Evolutionary conservation across 1,284 basidiomycete species (phyloP).

Genomic region (Takashimella tepidaria): DNA sequence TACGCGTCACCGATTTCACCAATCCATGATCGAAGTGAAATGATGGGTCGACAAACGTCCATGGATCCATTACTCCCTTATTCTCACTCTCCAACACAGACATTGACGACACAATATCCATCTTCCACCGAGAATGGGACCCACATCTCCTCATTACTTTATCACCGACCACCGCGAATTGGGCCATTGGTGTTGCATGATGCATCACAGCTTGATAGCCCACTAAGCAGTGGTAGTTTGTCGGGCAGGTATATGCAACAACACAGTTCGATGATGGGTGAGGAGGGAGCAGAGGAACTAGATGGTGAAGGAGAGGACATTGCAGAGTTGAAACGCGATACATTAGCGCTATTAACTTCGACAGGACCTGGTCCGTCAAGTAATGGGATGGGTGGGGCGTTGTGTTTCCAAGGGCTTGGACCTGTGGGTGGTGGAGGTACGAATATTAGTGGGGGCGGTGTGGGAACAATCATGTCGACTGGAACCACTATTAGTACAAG

Average conservation of each 20-base stretch:
- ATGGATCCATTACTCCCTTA: slow-evolving; percentile 23
- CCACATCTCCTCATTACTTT: neutral
- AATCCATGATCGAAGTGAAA: slow-evolving; percentile 6
- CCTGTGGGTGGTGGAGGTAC: neutral
- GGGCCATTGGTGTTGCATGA: slow-evolving; percentile 30
- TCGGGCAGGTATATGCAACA: neutral
- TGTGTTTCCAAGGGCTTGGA: neutral
- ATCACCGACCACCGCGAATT: slow-evolving; percentile 1
- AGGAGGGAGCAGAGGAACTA: slow-evolving; percentile 1
- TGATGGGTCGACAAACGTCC: slow-evolving; percentile 17
- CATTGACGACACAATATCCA: neutral
- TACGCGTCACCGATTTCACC: slow-evolving; percentile 9
- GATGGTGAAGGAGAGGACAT: slow-evolving; percentile 21
- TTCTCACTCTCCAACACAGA: slow-evolving; percentile 1
- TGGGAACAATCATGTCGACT: no score
- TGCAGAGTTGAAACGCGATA: slow-evolving; percentile 39
- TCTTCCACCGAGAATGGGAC: neutral
- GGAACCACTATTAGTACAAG: no score
- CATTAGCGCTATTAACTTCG: slow-evolving; percentile 21
- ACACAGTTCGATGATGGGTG: no score
- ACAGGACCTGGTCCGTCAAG: neutral
- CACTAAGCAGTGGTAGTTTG: neutral
- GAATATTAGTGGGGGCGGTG: no score
- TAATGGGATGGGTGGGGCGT: neutral
- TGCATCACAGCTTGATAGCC: slow-evolving; percentile 1